Percentiles rank a stretch among this genome's conserved stretches.
Evolutionary conservation across 2,329 filamentous ascomycete genomes (phyloP).

Genomic region (Hirsutella minnesotensis): DNA sequence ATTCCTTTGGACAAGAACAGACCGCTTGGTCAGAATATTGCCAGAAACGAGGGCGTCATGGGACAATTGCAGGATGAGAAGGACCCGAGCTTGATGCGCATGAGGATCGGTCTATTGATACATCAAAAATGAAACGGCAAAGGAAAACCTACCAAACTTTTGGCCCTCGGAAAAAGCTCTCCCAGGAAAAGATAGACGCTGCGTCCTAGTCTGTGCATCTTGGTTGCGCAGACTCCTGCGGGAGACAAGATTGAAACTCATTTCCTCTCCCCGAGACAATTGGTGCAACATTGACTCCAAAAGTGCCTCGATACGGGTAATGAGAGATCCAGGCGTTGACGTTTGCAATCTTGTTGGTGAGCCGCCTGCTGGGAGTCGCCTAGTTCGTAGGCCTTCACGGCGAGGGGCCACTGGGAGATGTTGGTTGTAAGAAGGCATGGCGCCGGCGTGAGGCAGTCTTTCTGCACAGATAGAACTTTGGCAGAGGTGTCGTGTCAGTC

Average conservation of each 20-base stretch:
- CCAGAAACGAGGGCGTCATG: slow-evolving; percentile 46
- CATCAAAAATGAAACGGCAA: too few species aligned
- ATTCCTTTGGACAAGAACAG: background rate
- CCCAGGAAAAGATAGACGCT: slow-evolving; percentile 33
- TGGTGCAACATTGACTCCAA: slow-evolving; percentile 17
- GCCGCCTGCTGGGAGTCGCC: background rate
- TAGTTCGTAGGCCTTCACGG: background rate
- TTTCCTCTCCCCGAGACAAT: slow-evolving; percentile 12
- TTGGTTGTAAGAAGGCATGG: too few species aligned
- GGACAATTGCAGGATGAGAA: slow-evolving; percentile 46
- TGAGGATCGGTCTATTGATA: background rate
- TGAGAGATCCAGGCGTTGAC: slow-evolving; percentile 11
- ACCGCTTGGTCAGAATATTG: slow-evolving; percentile 51
- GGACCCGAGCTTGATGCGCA: slow-evolving; percentile 33
- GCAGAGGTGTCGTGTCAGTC: too few species aligned
- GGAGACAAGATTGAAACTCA: slow-evolving; percentile 15
- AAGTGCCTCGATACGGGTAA: slow-evolving; percentile 24
- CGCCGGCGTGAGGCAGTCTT: too few species aligned
- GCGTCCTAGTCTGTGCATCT: slow-evolving; percentile 3
- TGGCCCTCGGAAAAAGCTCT: slow-evolving; percentile 31
- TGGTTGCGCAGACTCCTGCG: slow-evolving; percentile 8
- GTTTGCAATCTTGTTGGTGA: background rate
- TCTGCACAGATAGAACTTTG: too few species aligned
- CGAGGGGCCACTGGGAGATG: too few species aligned
- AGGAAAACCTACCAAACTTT: slow-evolving; percentile 37